Evolutionary conservation across 257 asterid genomes (phyloP), one percentile per base, ranked within the genome.

Genomic region (Gynochthodes officinalis): DNA sequence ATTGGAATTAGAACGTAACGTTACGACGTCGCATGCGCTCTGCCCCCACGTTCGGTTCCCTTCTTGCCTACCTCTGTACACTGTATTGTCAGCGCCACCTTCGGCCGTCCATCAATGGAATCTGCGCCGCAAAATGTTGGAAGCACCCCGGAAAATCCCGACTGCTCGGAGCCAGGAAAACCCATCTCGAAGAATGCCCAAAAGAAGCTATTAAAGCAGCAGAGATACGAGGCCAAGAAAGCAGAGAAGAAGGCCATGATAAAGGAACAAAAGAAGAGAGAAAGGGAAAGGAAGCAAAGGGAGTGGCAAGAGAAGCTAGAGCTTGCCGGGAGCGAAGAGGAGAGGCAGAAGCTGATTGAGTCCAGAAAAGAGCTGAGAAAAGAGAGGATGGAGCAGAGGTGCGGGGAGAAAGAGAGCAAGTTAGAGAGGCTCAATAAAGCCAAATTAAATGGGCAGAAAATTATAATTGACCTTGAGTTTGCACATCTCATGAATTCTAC

Each of bases 381-480:
- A 71, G 88, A 84, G 83, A 87, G 96, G 11, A 89, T 91, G 95
- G 95, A 87, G 40, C 71, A 86, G 76, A 82, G 90, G 72, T 64
- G 80, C 2, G 87, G 80, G 81, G 91, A 88, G 59, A 91, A 75
- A 85, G 90, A 84, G 28, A 83, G 75, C 84, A 89, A 86, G 82
- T 33, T 78, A 15, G 90, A 84, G 85, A 86, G 96, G 79, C 86
- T 91, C 61, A 75, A 76, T 19, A 73, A 72, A 46, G 98, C 97
- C 32, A 89, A 71, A 76, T 32, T 73, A 57, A 67, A 43, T 72
- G 99, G 97, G 4, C 97, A 88, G 86, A 92, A 90, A 67, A 73
- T 95, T 19, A 92, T 92, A 57, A 76, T 95, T 52, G 99, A 95
- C 76, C 96, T 95, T 43, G 96, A 95, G 62, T 95, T 91, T 58